Base-by-base conservation (phyloP, 2,329 filamentous ascomycete species). In the Colletotrichum eremochloae region DNA sequence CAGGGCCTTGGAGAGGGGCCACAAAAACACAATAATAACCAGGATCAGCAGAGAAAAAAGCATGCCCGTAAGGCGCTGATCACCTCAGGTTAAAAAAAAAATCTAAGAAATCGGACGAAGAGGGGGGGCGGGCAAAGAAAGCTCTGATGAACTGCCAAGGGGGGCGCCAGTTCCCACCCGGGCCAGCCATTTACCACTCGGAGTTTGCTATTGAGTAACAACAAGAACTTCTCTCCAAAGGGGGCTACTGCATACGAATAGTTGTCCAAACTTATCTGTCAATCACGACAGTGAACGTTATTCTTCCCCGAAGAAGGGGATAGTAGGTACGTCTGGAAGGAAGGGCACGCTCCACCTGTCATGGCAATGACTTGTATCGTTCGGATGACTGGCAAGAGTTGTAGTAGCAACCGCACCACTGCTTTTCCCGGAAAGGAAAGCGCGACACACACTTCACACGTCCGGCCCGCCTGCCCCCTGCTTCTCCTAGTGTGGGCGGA, bases 361-460 rank as follows among this genome's bases (percentile, higher is more conserved):
- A 62, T 33, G 33, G 40, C 40, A 18, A 42, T 50, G 48, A 56
- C 20, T 57, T 33, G 55, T 46, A 33, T 11, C 24, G 20, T 48
- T 48, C 20, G 20, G 46, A 52, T 29, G 7, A 52, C 33, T 70
- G 68, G 48, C 46, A 56, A 48, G 29, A 40, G 52, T n/a, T 40
- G 57, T 31, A 46, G 40, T 7, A 57, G 63, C 57, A 57, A 57
- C 64, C 64, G 52, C 68, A 68, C 58, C 52, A 65, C 57, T 66
- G 58, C 67, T 67, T 48, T 73, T 67, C 67, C 56, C 40, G 58
- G 58, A 71, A 73, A 67, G 68, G 58, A 71, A 73, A 67, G 68
- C 57, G 68, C 68, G 62, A 73, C 53, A 57, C 53, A 73, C 57
- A 57, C 53, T 24, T 57, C 33, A 33, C 36, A 58, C 68, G 15